These are phyloP conservation scores for Carpinus viminea DNA, from an alignment of 306 rosid species.

Conservation along the genomic window DNA sequence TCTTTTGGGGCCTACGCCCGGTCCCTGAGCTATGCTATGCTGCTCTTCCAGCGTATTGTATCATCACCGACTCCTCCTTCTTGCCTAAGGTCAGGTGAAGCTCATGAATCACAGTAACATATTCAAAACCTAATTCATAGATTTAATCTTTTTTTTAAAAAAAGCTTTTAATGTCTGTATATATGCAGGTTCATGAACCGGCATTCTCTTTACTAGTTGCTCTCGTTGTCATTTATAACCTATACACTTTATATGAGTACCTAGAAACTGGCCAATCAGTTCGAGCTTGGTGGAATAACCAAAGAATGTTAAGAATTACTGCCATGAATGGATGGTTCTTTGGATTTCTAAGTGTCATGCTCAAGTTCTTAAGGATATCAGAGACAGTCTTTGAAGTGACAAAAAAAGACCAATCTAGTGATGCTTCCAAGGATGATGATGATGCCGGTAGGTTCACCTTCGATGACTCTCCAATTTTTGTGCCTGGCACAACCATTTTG, in stretches of 20 bases:
- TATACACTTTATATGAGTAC: conserved; percentile 18
- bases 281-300: conserved; percentile 56
- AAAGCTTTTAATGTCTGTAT: no score
- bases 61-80: conserved; percentile 55
- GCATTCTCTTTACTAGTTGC: conserved; percentile 12
- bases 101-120: no score
- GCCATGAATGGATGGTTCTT: conserved; percentile 27
- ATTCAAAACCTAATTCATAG: no score
- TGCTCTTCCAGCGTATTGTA: conserved; percentile 46
- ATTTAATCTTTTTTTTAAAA: no score
- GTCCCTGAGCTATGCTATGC: conserved; percentile 52
- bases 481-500: conserved; percentile 59
- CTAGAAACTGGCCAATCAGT: conserved; percentile 26
- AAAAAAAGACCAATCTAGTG: conserved; percentile 33
- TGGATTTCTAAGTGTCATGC: conserved; percentile 24
- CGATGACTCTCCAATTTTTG: conserved; percentile 53
- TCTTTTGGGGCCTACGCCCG: conserved; percentile 36
- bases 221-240: conserved; percentile 20
- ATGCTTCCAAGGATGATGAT: neutral
- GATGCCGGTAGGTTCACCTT: conserved; percentile 53
- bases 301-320: conserved; percentile 32
- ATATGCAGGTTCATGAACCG: conserved; percentile 34
- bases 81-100: conserved; percentile 57
- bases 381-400: conserved; percentile 47
- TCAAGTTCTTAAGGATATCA: conserved; percentile 36